These are phyloP conservation scores for Erysimum pusillum DNA, from an alignment of 441 rosid species.

Conservation along the genomic window DNA sequence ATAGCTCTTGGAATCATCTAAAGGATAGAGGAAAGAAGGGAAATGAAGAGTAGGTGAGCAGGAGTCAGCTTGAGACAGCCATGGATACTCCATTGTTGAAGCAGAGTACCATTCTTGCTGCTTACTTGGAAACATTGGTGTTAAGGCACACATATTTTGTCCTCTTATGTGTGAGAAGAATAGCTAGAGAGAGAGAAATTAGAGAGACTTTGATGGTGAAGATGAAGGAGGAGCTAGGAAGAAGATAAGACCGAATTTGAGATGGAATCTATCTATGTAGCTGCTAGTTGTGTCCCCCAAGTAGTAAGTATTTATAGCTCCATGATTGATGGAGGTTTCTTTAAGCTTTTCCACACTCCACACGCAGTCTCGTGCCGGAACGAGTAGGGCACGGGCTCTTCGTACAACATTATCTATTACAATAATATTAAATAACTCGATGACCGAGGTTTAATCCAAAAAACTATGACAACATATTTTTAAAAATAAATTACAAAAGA, in stretches of 20 bases:
- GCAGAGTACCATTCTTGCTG: slow-evolving; percentile 37
- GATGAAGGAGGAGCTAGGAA: not conserved
- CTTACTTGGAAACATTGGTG: slow-evolving; percentile 34
- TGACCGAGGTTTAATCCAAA: slow-evolving; percentile 1
- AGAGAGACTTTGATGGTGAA: slow-evolving; percentile 32
- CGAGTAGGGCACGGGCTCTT: slow-evolving; percentile 45
- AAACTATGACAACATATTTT: not conserved
- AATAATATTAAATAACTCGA: not conserved
- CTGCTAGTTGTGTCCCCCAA: slow-evolving; percentile 27
- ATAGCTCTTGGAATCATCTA: slow-evolving; percentile 28
- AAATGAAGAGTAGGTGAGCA: slow-evolving; percentile 32
- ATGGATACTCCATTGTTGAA: slow-evolving; percentile 45
- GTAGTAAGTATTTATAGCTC: slow-evolving; percentile 35
- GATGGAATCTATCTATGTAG: slow-evolving; percentile 37
- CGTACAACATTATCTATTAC: slow-evolving; percentile 40
- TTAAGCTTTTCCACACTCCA: slow-evolving; percentile 38
- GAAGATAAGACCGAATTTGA: slow-evolving; percentile 41
- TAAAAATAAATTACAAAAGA: not conserved
- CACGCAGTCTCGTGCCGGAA: slow-evolving; percentile 48
- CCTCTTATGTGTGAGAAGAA: slow-evolving; percentile 1
- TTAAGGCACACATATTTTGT: slow-evolving; percentile 34
- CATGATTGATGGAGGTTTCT: slow-evolving; percentile 23
- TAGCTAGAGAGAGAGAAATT: slow-evolving; percentile 7
- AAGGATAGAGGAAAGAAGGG: slow-evolving; percentile 39
- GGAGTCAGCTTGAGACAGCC: slow-evolving; percentile 27